Conservation (phyloP, 2,329 filamentous ascomycete genomes). For the Aspergillus sp. region DNA sequence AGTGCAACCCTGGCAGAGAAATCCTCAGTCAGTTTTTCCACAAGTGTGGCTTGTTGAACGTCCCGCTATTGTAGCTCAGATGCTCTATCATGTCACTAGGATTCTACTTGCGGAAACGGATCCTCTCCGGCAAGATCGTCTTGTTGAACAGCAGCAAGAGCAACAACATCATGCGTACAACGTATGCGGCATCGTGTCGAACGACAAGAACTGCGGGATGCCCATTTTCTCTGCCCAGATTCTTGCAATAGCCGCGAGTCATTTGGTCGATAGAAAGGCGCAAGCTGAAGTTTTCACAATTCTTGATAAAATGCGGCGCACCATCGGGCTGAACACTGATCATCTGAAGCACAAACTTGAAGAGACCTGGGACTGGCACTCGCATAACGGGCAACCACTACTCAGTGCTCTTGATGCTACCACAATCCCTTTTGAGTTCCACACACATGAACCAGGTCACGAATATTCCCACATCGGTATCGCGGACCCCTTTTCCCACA, state of each 20-base stretch:
- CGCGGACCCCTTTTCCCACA: constrained; percentile 51
- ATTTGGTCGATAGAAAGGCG: constrained; percentile 66
- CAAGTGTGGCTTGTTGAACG: constrained; percentile 87
- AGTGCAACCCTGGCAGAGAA: constrained; percentile 66
- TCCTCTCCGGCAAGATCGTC: constrained; percentile 61
- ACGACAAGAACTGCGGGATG: constrained; percentile 77
- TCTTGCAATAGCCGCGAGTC: constrained; percentile 73
- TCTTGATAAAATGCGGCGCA: constrained; percentile 70
- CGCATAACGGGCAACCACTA: constrained; percentile 32
- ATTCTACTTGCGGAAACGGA: constrained; percentile 78
- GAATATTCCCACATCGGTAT: constrained; percentile 63
- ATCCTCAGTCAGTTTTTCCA: constrained; percentile 73
- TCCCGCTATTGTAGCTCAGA: constrained; percentile 73
- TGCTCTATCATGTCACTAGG: constrained; percentile 88
- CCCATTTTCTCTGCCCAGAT: constrained; percentile 77
- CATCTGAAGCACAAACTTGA: constrained; percentile 72
- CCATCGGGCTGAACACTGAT: constrained; percentile 76
- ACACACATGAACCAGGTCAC: constrained; percentile 16
- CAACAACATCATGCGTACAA: constrained; percentile 75
- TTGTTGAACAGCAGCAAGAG: constrained; percentile 67
- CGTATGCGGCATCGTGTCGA: constrained; percentile 85
- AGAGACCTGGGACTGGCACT: constrained; percentile 72
- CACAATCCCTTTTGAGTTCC: constrained; percentile 15
- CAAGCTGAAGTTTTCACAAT: constrained; percentile 80
- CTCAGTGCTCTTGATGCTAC: constrained; percentile 8